Base-by-base conservation (phyloP, 441 rosid species). In the Rhodomyrtus psidioides region DNA sequence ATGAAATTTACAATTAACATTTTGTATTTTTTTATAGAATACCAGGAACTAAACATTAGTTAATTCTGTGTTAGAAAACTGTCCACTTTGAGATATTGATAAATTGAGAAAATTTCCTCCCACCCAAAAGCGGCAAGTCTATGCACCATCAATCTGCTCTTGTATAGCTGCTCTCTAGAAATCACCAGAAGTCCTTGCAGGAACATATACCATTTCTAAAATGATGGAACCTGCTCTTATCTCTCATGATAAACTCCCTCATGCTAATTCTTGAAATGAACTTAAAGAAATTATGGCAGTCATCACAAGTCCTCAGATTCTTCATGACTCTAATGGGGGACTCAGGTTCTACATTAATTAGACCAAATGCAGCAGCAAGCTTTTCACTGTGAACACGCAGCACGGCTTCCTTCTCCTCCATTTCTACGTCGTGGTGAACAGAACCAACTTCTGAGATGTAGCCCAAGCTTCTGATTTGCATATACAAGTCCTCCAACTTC, bases 101-200 rank as follows among this genome's bases (percentile, higher is more conserved):
- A 65, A 14, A 65, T 65, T 9, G 15, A 65, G n/a, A 65, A 65
- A 19, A 19, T 26, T 65, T 65, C 49, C 79, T 65, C 26, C 79
- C 46, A 65, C n/a, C 79, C 79, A 21, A 6, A 70, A 39, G 51
- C 15, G 2, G 79, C 49, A 39, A 1, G 79, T 21, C n/a, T 26
- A 24, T 70, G 79, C 0, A 6, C 79, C 49, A 28, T 60, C 19
- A 70, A 39, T 70, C 49, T 12, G 16, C 62, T 57, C 62, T 26
- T 13, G 7, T 10, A 57, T 26, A 26, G 62, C 62, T 70, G n/a
- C 79, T 39, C 79, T 53, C n/a, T 21, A 12, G 12, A 24, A 8
- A 23, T 90, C 90, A 92, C 92, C 91, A 90, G 90, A 92, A 92
- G 34, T 92, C 91, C 83, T 88, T 86, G 88, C 93, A 91, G 46